Evolutionary conservation across 2,329 filamentous ascomycete genomes (phyloP), one percentile per base, ranked within the genome.

Genomic region (Colletotrichum tamarilloi): DNA sequence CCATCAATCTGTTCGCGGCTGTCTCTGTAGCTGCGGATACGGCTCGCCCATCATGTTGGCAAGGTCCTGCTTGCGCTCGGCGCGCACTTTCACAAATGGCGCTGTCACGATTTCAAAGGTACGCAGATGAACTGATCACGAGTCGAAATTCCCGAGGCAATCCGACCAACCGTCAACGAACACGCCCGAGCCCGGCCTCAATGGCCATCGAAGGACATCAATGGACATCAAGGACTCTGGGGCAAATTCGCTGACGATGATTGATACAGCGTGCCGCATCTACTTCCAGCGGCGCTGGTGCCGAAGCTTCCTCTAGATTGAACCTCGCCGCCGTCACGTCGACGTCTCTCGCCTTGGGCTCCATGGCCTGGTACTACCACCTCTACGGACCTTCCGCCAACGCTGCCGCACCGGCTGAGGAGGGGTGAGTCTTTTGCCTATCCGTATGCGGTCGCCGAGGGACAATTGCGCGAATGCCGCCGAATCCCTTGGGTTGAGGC

Each of bases 351-450:
- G 95, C 96, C 80, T 88, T 94, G 85, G 95, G 95, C 80, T 96
- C 96, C 78, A 92, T 96, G 81, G 95, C 94, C 79, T 98, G 95
- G 95, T 98, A 98, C 88, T 97, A 96, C 85, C 95, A 98, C 86
- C 92, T 97, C 79, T 98, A 97, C 86, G 97, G 95, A 81, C 91
- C 94, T 80, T 92, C 93, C 80, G 93, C 94, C 76, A 91, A 95
- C 85, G 97, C 97, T 79, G 93, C 93, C 92, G 95, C 96, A 79
- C 95, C 95, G 76, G 93, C 93, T 81, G 97, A 99, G 89, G 97
- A 99, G 92, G 97, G 97, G 97, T 99, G 90, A 92, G 96, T 93
- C 65, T 42, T 42, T 66, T 32, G 28, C 35, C 42, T 63, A 24
- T 52, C n/a, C 30, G 66, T 46, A 38, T 22, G 53, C 30, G 30